Evolutionary conservation across 441 rosid species (phyloP).

Genomic region (Arabidopsis hybrid): DNA sequence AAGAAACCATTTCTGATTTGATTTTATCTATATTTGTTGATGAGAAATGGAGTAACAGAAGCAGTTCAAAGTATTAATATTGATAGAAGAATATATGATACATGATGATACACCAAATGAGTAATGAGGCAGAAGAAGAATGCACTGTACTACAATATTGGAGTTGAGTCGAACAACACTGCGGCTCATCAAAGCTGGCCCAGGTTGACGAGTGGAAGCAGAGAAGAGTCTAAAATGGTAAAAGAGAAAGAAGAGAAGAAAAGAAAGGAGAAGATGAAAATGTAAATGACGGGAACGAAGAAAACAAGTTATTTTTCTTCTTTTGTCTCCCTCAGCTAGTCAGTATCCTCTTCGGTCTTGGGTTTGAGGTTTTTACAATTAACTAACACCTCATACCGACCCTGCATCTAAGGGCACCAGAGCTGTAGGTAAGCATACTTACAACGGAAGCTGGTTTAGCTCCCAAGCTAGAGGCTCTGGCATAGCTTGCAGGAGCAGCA

Average conservation of each 20-base stretch:
- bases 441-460: slow-evolving; percentile 72
- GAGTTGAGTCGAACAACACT: slow-evolving; percentile 45
- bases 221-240: slow-evolving; percentile 21
- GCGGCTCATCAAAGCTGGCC: slow-evolving; percentile 41
- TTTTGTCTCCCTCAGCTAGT: slow-evolving; percentile 28
- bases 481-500: slow-evolving; percentile 55
- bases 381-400: slow-evolving; percentile 41
- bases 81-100: slow-evolving; percentile 46
- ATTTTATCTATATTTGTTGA: slow-evolving; percentile 8
- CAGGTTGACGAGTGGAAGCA: slow-evolving; percentile 42
- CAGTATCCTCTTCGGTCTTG: background rate
- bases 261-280: slow-evolving; percentile 70
- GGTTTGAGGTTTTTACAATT: slow-evolving; percentile 6
- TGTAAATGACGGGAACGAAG: slow-evolving; percentile 58
- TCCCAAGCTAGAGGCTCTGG: slow-evolving; percentile 71
- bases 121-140: slow-evolving; percentile 26
- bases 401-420: slow-evolving; percentile 65
- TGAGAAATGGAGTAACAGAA: slow-evolving; percentile 32
- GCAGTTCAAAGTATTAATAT: slow-evolving; percentile 25
- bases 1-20: slow-evolving; percentile 22
- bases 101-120: slow-evolving; percentile 37
- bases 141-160: slow-evolving; percentile 39
- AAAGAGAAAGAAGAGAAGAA: slow-evolving; percentile 45
- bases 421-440: slow-evolving; percentile 54
- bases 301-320: slow-evolving; percentile 39